These are phyloP conservation scores for Monosporascus sp. DNA, from an alignment of 2,329 filamentous ascomycete species.

Conservation along the genomic window DNA sequence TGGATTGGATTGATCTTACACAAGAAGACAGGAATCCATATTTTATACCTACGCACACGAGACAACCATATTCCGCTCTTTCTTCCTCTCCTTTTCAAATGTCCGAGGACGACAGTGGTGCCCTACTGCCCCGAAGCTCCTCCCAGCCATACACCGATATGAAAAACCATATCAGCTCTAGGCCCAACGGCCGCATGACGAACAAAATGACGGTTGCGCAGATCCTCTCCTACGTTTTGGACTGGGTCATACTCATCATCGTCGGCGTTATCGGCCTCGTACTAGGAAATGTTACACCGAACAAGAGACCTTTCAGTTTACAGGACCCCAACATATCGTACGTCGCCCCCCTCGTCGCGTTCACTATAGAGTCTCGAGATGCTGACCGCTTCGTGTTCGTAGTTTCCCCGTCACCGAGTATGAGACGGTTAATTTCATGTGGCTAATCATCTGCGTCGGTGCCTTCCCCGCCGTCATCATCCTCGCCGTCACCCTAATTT, in stretches of 20 bases:
- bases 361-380: background rate
- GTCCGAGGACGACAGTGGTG: slow-evolving; percentile 15
- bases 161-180: slow-evolving; percentile 18
- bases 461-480: slow-evolving; percentile 64
- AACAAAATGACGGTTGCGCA: slow-evolving; percentile 33
- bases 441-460: slow-evolving; percentile 60
- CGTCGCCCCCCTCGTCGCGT: slow-evolving; percentile 18
- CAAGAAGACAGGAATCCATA: too few relatives aligned
- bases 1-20: too few relatives aligned
- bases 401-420: slow-evolving; percentile 65
- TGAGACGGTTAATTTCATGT: slow-evolving; percentile 66
- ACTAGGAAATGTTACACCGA: slow-evolving; percentile 57
- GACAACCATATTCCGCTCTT: background rate
- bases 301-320: slow-evolving; percentile 65
- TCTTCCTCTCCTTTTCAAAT: slow-evolving; percentile 15
- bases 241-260: slow-evolving; percentile 65
- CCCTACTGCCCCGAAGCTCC: slow-evolving; percentile 15
- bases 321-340: slow-evolving; percentile 72
- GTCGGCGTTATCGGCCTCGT: slow-evolving; percentile 55
- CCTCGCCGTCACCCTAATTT: slow-evolving; percentile 58
- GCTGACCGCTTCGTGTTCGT: slow-evolving; percentile 1
- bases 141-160: slow-evolving; percentile 24
- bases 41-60: too few relatives aligned
- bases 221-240: slow-evolving; percentile 62
- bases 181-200: slow-evolving; percentile 9